phyloP scores from a whole-genome alignment of 805 yeast species.

The Cyberlindnera veronae region DNA sequence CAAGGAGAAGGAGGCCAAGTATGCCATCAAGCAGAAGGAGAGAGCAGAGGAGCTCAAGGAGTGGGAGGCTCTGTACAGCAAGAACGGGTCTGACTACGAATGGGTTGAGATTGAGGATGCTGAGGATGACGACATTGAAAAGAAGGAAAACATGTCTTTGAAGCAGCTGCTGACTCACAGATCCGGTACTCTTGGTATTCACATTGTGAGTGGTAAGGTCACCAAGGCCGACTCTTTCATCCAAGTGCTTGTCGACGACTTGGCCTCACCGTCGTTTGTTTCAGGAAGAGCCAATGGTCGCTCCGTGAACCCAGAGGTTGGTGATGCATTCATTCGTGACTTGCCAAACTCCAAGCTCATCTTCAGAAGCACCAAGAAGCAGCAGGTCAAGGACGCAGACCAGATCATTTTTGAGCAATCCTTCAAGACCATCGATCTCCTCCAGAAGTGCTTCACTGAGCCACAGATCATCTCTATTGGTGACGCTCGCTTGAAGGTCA shows the following conservation, averaged over 20 bases:
- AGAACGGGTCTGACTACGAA: slow-evolving; percentile 60
- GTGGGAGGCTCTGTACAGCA: slow-evolving; percentile 47
- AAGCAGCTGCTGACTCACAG: slow-evolving; percentile 51
- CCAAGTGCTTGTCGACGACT: slow-evolving; percentile 64
- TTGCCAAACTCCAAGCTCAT: slow-evolving; percentile 55
- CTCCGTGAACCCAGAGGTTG: slow-evolving; percentile 43
- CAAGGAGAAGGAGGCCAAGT: slow-evolving; percentile 37
- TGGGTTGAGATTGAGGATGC: slow-evolving; percentile 50
- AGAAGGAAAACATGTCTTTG: slow-evolving; percentile 46
- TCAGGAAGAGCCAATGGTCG: slow-evolving; percentile 48
- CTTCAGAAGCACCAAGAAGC: slow-evolving; percentile 54
- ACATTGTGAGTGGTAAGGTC: slow-evolving; percentile 47
- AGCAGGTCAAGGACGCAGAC: slow-evolving; percentile 41
- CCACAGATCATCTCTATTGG: slow-evolving; percentile 46
- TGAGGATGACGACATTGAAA: slow-evolving; percentile 30
- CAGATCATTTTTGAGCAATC: slow-evolving; percentile 51
- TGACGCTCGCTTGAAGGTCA: slow-evolving; percentile 40
- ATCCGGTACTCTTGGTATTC: slow-evolving; percentile 61
- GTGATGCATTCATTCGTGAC: slow-evolving; percentile 67
- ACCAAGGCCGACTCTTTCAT: slow-evolving; percentile 46
- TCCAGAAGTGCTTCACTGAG: slow-evolving; percentile 43
- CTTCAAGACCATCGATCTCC: slow-evolving; percentile 50
- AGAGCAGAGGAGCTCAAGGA: slow-evolving; percentile 37
- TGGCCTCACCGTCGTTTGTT: slow-evolving; percentile 52
- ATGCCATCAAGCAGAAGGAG: slow-evolving; percentile 35